These are phyloP conservation scores for Ormosia emarginata DNA, from an alignment of 306 rosid genomes.

Conservation along the genomic window DNA sequence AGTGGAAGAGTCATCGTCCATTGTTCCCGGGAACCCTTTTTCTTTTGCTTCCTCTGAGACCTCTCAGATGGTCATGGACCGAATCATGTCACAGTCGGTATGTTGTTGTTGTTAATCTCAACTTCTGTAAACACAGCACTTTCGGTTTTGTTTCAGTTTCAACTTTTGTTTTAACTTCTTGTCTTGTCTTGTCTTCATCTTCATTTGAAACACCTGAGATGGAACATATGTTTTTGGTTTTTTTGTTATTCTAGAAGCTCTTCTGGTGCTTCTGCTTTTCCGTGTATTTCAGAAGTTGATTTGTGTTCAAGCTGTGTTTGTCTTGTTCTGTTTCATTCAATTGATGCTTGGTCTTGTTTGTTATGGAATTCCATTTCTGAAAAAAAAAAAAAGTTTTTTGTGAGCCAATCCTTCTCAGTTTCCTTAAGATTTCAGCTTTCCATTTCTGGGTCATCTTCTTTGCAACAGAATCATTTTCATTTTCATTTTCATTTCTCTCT, in stretches of 20 bases:
- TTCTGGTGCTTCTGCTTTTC: neutral
- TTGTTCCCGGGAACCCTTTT: constrained; percentile 81
- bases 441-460: neutral
- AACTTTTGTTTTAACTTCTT: neutral
- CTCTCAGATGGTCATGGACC: constrained; percentile 92
- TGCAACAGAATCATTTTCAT: neutral
- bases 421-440: neutral
- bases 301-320: neutral
- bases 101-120: neutral
- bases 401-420: neutral
- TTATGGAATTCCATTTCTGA: neutral
- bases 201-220: too few relatives aligned
- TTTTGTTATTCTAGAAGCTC: too few relatives aligned
- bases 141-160: neutral
- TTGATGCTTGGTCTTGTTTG: neutral
- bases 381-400: neutral
- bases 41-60: constrained; percentile 87
- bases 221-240: too few relatives aligned
- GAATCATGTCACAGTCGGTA: constrained; percentile 96
- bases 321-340: constrained; percentile 15
- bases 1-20: constrained; percentile 52
- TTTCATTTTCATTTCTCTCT: neutral
- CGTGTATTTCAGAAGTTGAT: too few relatives aligned
- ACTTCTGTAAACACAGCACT: neutral
- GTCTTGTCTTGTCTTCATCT: neutral